A percentile compares a stretch with the other conserved stretches of the same genome.
Conservation (phyloP, 495 filamentous ascomycete species). For the Cercophora sp. region DNA sequence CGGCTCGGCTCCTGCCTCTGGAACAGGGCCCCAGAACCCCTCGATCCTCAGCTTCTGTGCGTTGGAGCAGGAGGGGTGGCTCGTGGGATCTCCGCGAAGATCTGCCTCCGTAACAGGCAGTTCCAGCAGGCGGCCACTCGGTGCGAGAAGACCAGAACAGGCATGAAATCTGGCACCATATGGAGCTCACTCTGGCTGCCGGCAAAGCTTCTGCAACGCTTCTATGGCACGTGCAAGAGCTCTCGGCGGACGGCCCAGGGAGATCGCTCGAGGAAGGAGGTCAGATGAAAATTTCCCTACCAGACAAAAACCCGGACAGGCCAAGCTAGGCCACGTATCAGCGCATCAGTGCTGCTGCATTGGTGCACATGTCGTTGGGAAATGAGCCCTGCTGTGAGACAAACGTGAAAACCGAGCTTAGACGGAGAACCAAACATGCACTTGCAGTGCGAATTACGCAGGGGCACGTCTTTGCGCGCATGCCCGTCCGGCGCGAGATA, state of each 20-base stretch:
- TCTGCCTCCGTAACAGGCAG: conserved; percentile 18
- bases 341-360: conserved; percentile 13
- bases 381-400: conserved; percentile 12
- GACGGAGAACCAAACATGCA: conserved; percentile 1
- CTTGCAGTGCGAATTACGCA: not conserved
- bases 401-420: conserved; percentile 10
- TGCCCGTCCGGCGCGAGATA: too few relatives aligned
- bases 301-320: not conserved
- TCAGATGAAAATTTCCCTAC: conserved; percentile 4
- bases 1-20: conserved; percentile 18
- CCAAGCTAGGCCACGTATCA: conserved; percentile 15
- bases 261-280: not conserved
- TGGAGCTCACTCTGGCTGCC: conserved; percentile 9
- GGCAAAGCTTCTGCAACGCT: conserved; percentile 15
- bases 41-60: too few relatives aligned
- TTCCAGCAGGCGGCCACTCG: conserved; percentile 2
- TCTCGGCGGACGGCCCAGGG: not conserved
- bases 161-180: conserved; percentile 13
- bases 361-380: conserved; percentile 12
- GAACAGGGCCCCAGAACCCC: conserved; percentile 4
- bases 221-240: conserved; percentile 13
- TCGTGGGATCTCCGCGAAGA: conserved; percentile 20
- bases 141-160: conserved; percentile 13
- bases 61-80: too few relatives aligned
- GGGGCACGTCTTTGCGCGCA: conserved; percentile 2